These are phyloP conservation scores for Lobosporangium transversale DNA, from an alignment of 192 early-diverging fungal genomes.

Conservation along the genomic window DNA sequence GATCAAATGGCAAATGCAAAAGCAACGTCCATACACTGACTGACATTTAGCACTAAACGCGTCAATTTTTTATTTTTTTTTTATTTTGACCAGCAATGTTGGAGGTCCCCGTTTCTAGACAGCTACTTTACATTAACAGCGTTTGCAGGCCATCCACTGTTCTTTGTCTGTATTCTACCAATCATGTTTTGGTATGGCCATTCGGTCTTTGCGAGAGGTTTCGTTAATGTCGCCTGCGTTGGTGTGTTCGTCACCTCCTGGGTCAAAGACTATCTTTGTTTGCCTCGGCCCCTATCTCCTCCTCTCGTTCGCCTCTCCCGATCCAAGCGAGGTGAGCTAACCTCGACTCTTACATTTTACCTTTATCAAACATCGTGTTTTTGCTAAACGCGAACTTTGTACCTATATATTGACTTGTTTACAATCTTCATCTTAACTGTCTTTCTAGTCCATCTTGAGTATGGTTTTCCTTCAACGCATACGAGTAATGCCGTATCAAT, in stretches of 20 bases:
- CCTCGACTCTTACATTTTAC: background rate
- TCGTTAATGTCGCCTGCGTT: conserved; percentile 44
- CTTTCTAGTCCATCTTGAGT: conserved; percentile 79
- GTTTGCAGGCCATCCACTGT: conserved; percentile 86
- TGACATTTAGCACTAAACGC: too few species aligned
- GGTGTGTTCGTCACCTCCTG: conserved; percentile 48
- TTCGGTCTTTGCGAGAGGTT: conserved; percentile 65
- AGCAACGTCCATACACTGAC: too few species aligned
- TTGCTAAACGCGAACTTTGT: background rate
- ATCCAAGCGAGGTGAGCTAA: conserved; percentile 41
- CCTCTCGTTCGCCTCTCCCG: conserved; percentile 69
- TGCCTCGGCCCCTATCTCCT: conserved; percentile 83
- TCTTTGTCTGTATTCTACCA: conserved; percentile 85
- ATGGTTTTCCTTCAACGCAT: conserved; percentile 94
- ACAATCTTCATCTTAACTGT: conserved; percentile 34
- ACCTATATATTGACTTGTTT: background rate
- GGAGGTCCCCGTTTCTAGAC: conserved; percentile 65
- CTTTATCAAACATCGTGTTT: background rate
- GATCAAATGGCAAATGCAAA: too few species aligned
- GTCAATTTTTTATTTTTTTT: background rate
- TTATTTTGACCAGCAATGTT: conserved; percentile 38
- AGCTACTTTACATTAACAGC: conserved; percentile 76
- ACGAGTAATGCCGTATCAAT: conserved; percentile 83
- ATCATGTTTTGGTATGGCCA: conserved; percentile 82
- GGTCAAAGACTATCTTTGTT: conserved; percentile 82